A percentile compares a stretch with the other conserved stretches of the same genome.
Conservation (phyloP, 2,329 filamentous ascomycete species). For the Alternaria burnsii region DNA sequence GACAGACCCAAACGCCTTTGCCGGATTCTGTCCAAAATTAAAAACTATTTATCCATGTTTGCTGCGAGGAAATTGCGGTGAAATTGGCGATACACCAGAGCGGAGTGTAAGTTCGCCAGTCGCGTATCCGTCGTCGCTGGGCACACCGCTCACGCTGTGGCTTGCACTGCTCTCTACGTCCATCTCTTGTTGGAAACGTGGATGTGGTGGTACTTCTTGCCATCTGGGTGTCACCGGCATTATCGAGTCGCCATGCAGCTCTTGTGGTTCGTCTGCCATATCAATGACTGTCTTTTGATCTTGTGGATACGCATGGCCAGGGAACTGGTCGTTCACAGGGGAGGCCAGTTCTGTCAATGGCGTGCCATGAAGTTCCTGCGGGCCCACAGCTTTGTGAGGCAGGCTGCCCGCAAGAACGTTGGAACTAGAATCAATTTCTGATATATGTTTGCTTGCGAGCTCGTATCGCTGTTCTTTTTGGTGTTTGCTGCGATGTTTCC, state of each 20-base stretch:
- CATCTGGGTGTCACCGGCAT: slow-evolving; percentile 30
- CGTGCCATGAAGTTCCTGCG: slow-evolving; percentile 39
- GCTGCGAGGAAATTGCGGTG: slow-evolving; percentile 3
- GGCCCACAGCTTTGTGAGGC: slow-evolving; percentile 23
- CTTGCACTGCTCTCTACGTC: slow-evolving; percentile 29
- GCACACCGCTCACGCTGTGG: slow-evolving; percentile 31
- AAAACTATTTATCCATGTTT: background rate
- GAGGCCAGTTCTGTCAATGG: slow-evolving; percentile 36
- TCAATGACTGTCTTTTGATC: slow-evolving; percentile 32
- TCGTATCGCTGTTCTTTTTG: slow-evolving; percentile 28
- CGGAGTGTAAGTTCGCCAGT: slow-evolving; percentile 13
- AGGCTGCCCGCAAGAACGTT: slow-evolving; percentile 5
- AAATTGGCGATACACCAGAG: slow-evolving; percentile 31
- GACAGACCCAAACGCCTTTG: slow-evolving; percentile 5
- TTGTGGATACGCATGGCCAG: slow-evolving; percentile 20
- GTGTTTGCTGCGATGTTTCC: slow-evolving; percentile 23
- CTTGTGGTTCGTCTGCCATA: slow-evolving; percentile 34
- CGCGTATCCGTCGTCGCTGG: slow-evolving; percentile 34
- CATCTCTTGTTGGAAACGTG: slow-evolving; percentile 28
- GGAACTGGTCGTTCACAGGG: slow-evolving; percentile 15
- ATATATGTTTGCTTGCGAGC: slow-evolving; percentile 31
- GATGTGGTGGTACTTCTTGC: slow-evolving; percentile 32
- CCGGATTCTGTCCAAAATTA: background rate
- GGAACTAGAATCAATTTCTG: slow-evolving; percentile 24
- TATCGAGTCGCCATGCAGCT: slow-evolving; percentile 34